Conservation (phyloP, 73 alveolate genomes). For the Uronychia binucleata region DNA sequence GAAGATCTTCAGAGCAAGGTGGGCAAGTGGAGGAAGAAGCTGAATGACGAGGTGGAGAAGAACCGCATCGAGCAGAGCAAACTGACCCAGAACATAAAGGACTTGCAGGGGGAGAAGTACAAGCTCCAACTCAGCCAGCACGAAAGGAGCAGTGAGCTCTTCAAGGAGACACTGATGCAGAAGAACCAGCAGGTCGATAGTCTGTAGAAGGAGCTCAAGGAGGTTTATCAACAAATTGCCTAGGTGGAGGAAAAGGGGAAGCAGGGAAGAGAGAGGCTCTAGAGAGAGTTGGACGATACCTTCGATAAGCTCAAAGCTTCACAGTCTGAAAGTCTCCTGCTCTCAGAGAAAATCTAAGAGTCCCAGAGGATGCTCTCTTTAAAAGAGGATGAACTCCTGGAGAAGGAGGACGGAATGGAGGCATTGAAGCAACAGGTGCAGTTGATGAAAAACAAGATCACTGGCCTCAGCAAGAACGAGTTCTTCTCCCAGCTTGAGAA, state of each 20-base stretch:
- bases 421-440: too few relatives aligned
- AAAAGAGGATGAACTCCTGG: background rate
- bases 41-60: constrained; percentile 27
- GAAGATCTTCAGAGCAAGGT: constrained; percentile 2
- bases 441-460: too few relatives aligned
- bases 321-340: background rate
- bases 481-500: background rate
- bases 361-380: background rate
- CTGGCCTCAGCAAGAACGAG: background rate
- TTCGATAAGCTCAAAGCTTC: background rate
- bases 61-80: background rate
- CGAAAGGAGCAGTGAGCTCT: constrained; percentile 6
- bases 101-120: constrained; percentile 19
- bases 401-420: background rate
- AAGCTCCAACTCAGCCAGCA: constrained; percentile 1
- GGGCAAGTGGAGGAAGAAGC: constrained; percentile 19
- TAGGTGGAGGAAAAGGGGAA: background rate
- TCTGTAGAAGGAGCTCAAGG: background rate
- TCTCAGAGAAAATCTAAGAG: background rate
- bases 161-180: constrained; percentile 18
- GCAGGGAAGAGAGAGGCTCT: background rate
- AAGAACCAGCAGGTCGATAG: constrained; percentile 22
- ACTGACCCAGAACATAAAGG: constrained; percentile 14
- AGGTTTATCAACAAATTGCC: background rate
- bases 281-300: background rate